These are phyloP conservation scores for Volvox reticuliferus DNA, from an alignment of 139 green algal genomes.

Conservation along the genomic window DNA sequence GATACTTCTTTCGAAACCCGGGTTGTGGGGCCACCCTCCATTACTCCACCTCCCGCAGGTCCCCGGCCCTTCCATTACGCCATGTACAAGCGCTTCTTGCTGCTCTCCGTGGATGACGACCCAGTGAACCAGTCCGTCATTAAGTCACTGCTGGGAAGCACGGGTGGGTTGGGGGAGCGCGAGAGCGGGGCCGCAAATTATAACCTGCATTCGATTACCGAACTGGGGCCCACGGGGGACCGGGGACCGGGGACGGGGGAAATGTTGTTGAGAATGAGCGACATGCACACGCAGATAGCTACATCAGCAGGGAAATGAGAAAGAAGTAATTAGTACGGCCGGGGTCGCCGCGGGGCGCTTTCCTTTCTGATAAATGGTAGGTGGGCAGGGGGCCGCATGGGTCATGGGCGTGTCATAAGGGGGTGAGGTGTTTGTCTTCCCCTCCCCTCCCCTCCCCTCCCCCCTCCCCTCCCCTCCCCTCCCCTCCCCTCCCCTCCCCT, in stretches of 20 bases:
- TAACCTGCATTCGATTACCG: too few relatives aligned
- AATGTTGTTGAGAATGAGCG: too few relatives aligned
- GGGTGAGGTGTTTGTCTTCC: background rate
- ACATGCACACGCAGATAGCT: background rate
- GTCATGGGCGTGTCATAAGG: too few relatives aligned
- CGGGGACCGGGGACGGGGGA: too few relatives aligned
- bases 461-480: background rate
- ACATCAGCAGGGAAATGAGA: background rate
- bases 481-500: too few relatives aligned
- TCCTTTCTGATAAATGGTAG: too few relatives aligned
- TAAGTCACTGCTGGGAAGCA: conserved; percentile 53
- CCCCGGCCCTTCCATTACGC: conserved; percentile 40
- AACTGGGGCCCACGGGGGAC: too few relatives aligned
- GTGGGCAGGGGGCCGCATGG: too few relatives aligned
- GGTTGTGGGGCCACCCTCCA: background rate
- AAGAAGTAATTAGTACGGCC: too few relatives aligned
- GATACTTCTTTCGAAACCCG: too few relatives aligned
- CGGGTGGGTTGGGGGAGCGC: conserved; percentile 32
- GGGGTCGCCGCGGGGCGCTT: background rate
- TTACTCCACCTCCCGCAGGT: background rate
- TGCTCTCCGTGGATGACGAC: conserved; percentile 70
- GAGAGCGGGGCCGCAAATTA: too few relatives aligned
- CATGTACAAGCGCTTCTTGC: conserved; percentile 50
- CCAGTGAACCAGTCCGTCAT: conserved; percentile 66
- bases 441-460: background rate